phyloP scores from a whole-genome alignment of 306 rosid genomes.

The Pyrus pyrifolia region DNA sequence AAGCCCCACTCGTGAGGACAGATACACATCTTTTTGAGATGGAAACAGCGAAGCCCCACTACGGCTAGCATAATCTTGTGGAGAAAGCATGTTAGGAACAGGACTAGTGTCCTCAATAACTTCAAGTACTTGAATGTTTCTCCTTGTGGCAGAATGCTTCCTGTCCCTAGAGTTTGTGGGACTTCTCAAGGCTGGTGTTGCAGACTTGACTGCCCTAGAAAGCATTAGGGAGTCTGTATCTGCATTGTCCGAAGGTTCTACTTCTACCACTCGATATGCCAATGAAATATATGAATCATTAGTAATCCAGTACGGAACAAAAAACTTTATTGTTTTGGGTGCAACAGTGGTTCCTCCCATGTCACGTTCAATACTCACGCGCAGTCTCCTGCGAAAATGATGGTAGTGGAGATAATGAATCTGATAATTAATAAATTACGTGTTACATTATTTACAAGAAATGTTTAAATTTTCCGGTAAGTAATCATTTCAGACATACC shows the following conservation, averaged over 20 bases:
- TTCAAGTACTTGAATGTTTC: slow-evolving; percentile 74
- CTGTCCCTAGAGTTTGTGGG: slow-evolving; percentile 70
- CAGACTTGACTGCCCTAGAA: slow-evolving; percentile 74
- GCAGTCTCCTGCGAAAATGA: slow-evolving; percentile 64
- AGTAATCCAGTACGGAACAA: slow-evolving; percentile 92
- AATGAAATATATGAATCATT: slow-evolving; percentile 69
- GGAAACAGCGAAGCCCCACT: slow-evolving; percentile 58
- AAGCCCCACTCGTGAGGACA: slow-evolving; percentile 84
- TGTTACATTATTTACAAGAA: neutral
- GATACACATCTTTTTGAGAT: slow-evolving; percentile 66
- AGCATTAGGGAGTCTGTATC: slow-evolving; percentile 52
- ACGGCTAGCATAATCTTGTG: slow-evolving; percentile 69
- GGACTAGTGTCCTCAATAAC: slow-evolving; percentile 79
- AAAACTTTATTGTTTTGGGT: slow-evolving; percentile 77
- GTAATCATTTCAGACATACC: neutral
- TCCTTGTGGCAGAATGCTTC: slow-evolving; percentile 53
- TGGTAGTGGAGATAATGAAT: slow-evolving; percentile 5
- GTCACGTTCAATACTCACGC: slow-evolving; percentile 85
- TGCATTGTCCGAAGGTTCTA: slow-evolving; percentile 65
- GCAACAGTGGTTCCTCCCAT: slow-evolving; percentile 91
- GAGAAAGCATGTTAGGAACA: slow-evolving; percentile 90
- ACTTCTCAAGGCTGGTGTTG: slow-evolving; percentile 59
- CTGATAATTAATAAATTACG: neutral
- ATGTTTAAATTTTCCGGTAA: neutral
- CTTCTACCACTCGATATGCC: slow-evolving; percentile 88